Percentiles rank a stretch among this genome's conserved stretches.
phyloP scores from a whole-genome alignment of 2,329 filamentous ascomycete genomes.

The Nigrospora sphaerica region DNA sequence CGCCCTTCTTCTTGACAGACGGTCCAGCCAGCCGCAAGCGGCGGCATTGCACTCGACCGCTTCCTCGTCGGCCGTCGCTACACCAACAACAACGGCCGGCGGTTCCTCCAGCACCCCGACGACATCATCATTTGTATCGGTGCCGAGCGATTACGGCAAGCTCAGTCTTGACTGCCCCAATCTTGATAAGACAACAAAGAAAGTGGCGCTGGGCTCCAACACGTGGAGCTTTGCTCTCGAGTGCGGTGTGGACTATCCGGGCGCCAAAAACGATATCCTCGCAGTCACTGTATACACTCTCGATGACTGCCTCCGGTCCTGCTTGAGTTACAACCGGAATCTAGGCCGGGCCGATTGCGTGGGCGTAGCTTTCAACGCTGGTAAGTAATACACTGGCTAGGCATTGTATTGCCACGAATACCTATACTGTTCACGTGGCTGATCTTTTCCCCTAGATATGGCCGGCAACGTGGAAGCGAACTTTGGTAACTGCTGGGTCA shows the following conservation, averaged over 20 bases:
- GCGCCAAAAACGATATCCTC: neutral
- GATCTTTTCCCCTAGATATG: neutral
- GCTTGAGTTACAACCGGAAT: neutral
- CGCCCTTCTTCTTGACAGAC: neutral
- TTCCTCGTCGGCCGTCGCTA: neutral
- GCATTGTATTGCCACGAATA: neutral
- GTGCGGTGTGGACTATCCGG: neutral
- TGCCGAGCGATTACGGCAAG: neutral
- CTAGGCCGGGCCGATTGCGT: neutral
- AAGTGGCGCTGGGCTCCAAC: neutral
- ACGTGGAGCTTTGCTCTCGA: neutral
- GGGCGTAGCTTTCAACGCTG: neutral
- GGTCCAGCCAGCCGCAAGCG: neutral
- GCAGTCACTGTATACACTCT: neutral
- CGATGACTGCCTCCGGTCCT: constrained; percentile 1
- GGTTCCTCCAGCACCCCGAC: neutral
- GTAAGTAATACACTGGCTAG: neutral
- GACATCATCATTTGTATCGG: neutral
- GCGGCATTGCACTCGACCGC: neutral
- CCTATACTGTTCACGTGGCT: neutral
- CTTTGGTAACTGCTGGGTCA: constrained; percentile 1
- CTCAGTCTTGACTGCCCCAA: constrained; percentile 2
- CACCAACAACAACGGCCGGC: neutral
- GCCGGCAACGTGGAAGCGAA: neutral
- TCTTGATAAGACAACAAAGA: neutral